Evolutionary conservation across 192 early-diverging fungal species (phyloP), one percentile per base, ranked within the genome.

Genomic region (Coemansia reversa): DNA sequence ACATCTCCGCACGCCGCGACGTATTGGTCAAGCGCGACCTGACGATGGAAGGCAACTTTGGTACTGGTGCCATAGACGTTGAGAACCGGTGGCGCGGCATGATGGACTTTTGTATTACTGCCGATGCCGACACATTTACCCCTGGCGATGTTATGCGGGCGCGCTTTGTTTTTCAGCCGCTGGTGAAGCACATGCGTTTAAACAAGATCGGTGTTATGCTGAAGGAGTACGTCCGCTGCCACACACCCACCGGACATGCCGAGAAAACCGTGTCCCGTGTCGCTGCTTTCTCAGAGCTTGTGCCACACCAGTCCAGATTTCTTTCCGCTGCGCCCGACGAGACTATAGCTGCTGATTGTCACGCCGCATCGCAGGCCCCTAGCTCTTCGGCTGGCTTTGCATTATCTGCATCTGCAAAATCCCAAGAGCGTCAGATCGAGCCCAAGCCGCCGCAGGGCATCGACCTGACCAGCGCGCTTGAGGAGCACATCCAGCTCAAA

Each of bases 161-260:
- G 8, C 62, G 48, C 4, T 69, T 75, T 51, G 67, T 62, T 0
- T 81, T 81, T 60, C 78, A 81, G 64, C 78, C 78, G 39, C 66
- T 75, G 51, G 78, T 72, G 63, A 81, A 81, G 63, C 55, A 66
- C 69, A 70, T 81, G 32, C 78, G 51, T 19, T 53, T 81, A 47
- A 55, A 42, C 6, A 67, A 69, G 57, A 68, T 81, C 33, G 73
- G 69, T 52, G 72, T 72, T 6, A 51, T 81, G 69, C 63, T 81
- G 33, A 81, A 81, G 52, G 78, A 81, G 57, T 81, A 81, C 20
- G 78, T 81, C 16, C 69, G 73, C 49, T 81, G 73, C 58, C 73
- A 81, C 22, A 71, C 65, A 22, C 73, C 73, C 23, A 33, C 62
- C 42, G 78, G 78, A 14, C 66, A 68, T 12, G 72, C 78, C 6